A percentile compares a stretch with the other conserved stretches of the same genome.
Evolutionary conservation across 1,139 yeast genomes (phyloP).

Genomic region (Arxiozyma slooffiae): DNA sequence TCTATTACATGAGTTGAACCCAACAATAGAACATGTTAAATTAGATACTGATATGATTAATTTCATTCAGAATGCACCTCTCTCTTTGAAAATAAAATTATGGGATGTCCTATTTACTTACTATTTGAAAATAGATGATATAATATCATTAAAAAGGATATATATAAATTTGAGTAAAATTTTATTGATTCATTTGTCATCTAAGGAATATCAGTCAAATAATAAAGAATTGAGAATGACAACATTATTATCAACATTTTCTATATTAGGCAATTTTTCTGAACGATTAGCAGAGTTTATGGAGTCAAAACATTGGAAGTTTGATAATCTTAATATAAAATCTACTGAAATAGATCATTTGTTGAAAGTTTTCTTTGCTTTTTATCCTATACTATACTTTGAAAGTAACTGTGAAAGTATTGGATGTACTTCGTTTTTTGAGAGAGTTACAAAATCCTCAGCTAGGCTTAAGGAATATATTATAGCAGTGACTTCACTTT

Average conservation of each 20-base stretch:
- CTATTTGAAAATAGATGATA: slow-evolving; percentile 39
- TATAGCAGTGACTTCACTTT: slow-evolving; percentile 36
- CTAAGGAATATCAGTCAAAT: slow-evolving; percentile 19
- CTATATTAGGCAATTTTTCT: slow-evolving; percentile 35
- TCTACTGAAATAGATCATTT: slow-evolving; percentile 27
- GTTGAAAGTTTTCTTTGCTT: slow-evolving; percentile 32
- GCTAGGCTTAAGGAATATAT: slow-evolving; percentile 45
- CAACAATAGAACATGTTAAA: slow-evolving; percentile 1
- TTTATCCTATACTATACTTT: slow-evolving; percentile 35
- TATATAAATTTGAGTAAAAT: slow-evolving; percentile 43
- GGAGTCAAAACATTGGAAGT: slow-evolving; percentile 8
- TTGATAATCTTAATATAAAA: not conserved
- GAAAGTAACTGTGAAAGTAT: slow-evolving; percentile 31
- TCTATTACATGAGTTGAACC: slow-evolving; percentile 24
- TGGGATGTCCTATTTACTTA: slow-evolving; percentile 68
- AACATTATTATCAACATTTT: slow-evolving; percentile 35
- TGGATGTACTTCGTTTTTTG: slow-evolving; percentile 24
- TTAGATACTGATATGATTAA: slow-evolving; percentile 44
- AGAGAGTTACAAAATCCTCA: slow-evolving; percentile 29
- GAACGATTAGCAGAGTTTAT: slow-evolving; percentile 12
- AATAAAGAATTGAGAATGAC: slow-evolving; percentile 23
- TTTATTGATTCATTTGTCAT: slow-evolving; percentile 34
- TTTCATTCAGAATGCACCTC: slow-evolving; percentile 54
- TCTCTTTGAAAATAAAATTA: slow-evolving; percentile 56
- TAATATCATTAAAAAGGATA: slow-evolving; percentile 42